phyloP scores from a whole-genome alignment of 495 filamentous ascomycete species.

The Neurospora hispaniola region DNA sequence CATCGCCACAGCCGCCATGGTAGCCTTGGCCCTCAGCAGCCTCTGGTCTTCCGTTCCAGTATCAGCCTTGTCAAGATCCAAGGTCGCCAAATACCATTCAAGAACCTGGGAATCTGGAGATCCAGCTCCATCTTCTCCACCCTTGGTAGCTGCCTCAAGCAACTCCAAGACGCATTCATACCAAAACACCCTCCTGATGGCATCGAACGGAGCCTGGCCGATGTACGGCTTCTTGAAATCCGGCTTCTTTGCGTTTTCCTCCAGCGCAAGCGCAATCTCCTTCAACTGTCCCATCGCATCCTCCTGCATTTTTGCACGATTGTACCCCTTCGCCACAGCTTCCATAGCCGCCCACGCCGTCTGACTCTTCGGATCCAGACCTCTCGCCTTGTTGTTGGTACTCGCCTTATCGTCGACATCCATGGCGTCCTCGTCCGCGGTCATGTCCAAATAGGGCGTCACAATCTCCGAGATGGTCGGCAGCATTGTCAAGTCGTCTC shows the following conservation, averaged over 20 bases:
- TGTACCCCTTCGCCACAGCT: conserved; percentile 31
- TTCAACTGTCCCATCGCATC: conserved; percentile 21
- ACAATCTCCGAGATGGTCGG: conserved; percentile 56
- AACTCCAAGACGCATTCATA: conserved; percentile 23
- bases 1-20: conserved; percentile 20
- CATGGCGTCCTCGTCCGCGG: conserved; percentile 50
- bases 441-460: conserved; percentile 43
- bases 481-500: conserved; percentile 57
- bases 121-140: conserved; percentile 3
- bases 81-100: conserved; percentile 26
- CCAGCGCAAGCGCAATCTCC: conserved; percentile 19
- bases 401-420: conserved; percentile 34
- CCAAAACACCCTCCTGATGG: conserved; percentile 23
- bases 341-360: conserved; percentile 32
- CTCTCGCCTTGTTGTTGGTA: conserved; percentile 20
- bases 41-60: conserved; percentile 30
- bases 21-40: conserved; percentile 26
- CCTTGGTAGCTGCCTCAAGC: conserved; percentile 16
- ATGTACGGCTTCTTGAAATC: conserved; percentile 18
- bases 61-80: conserved; percentile 27
- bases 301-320: conserved; percentile 24
- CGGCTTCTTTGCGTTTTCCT: conserved; percentile 3
- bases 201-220: conserved; percentile 11
- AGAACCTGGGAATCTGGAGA: conserved; percentile 8
- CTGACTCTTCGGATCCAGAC: conserved; percentile 22